Conservation (phyloP, 2,329 filamentous ascomycete genomes). For the Colletotrichum sp. region DNA sequence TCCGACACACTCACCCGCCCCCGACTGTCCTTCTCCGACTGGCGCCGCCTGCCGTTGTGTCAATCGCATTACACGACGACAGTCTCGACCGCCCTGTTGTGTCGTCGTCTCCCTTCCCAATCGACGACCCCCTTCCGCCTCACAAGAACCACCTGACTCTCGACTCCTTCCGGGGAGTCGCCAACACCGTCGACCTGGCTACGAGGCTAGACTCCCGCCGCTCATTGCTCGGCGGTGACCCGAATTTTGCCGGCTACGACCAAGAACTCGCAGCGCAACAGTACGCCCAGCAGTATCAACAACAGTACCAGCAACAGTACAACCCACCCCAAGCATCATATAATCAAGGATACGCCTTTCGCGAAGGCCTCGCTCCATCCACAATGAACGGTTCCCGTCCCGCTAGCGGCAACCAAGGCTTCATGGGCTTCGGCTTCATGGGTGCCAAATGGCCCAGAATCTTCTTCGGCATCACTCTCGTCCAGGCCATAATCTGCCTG, state of each 20-base stretch:
- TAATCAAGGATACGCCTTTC: conserved; percentile 33
- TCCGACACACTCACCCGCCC: neutral
- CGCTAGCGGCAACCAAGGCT: conserved; percentile 22
- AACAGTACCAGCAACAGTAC: conserved; percentile 22
- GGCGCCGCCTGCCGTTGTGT: neutral
- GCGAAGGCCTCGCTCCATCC: conserved; percentile 40
- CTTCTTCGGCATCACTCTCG: conserved; percentile 75
- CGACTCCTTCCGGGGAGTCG: conserved; percentile 34
- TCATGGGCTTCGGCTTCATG: conserved; percentile 68
- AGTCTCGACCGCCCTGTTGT: neutral
- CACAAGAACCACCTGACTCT: neutral
- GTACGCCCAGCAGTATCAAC: conserved; percentile 27
- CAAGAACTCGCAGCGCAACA: conserved; percentile 27
- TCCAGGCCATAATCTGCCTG: conserved; percentile 82
- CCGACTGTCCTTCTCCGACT: conserved; percentile 2
- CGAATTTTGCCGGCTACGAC: conserved; percentile 32
- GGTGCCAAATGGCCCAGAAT: conserved; percentile 87
- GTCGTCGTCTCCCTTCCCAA: neutral
- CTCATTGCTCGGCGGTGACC: conserved; percentile 43
- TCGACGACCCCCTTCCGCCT: neutral
- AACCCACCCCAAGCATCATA: conserved; percentile 26
- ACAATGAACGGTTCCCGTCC: conserved; percentile 27
- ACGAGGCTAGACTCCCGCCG: conserved; percentile 44
- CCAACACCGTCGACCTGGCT: conserved; percentile 35
- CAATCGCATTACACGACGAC: neutral